Evolutionary conservation across 192 early-diverging fungal species (phyloP).

Genomic region (Coemansia sp.): DNA sequence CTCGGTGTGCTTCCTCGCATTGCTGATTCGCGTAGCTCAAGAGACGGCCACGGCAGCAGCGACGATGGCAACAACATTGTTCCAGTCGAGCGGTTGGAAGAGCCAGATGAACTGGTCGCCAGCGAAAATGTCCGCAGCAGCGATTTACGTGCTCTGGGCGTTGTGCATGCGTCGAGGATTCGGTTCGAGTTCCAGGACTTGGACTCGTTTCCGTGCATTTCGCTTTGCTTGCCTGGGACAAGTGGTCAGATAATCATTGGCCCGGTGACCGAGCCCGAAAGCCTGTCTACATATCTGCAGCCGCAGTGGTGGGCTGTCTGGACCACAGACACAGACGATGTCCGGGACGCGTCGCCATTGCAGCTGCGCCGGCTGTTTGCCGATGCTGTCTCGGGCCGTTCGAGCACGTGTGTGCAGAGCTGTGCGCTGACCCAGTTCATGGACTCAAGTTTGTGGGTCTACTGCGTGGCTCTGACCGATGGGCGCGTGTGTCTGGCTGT

Average conservation of each 20-base stretch:
- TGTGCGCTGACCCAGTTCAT: slow-evolving; percentile 14
- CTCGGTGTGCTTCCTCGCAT: neutral
- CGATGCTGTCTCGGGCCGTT: neutral
- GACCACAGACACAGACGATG: slow-evolving; percentile 6
- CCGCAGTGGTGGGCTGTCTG: slow-evolving; percentile 46
- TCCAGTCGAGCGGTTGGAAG: neutral
- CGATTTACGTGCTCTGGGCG: slow-evolving; percentile 17
- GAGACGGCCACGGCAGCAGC: slow-evolving; percentile 2
- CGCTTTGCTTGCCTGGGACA: slow-evolving; percentile 18
- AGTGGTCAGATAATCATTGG: slow-evolving; percentile 32
- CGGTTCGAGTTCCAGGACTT: slow-evolving; percentile 43
- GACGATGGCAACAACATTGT: neutral
- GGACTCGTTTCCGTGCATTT: slow-evolving; percentile 36
- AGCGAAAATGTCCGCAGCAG: neutral
- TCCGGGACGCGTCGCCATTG: slow-evolving; percentile 11
- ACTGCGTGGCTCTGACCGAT: slow-evolving; percentile 18
- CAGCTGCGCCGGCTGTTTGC: slow-evolving; percentile 20
- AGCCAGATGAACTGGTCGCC: neutral
- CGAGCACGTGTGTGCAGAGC: neutral
- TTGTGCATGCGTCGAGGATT: slow-evolving; percentile 22
- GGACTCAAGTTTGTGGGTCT: slow-evolving; percentile 22
- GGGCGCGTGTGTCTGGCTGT: slow-evolving; percentile 24
- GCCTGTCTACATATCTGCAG: slow-evolving; percentile 41
- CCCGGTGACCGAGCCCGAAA: slow-evolving; percentile 19
- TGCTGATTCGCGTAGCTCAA: neutral